Conservation (phyloP, 768 basidiomycete species). For the Phanerochaete carnosa region DNA sequence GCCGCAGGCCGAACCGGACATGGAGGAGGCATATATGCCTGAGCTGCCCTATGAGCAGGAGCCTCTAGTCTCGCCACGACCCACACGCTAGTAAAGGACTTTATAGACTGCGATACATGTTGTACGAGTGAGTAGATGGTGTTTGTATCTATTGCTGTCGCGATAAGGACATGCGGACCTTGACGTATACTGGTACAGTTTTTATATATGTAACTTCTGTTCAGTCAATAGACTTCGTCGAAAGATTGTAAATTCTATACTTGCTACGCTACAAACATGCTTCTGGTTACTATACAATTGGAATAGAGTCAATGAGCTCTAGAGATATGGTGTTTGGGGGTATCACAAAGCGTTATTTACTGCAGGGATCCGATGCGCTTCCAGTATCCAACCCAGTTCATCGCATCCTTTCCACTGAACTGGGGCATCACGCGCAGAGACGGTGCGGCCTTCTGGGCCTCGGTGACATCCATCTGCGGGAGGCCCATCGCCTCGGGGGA, state of each 20-base stretch:
- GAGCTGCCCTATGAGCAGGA: slow-evolving; percentile 5
- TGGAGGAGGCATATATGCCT: neutral
- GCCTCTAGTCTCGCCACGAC: neutral
- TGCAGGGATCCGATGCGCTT: neutral
- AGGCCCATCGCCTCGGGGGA: slow-evolving; percentile 13
- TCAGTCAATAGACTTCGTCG: no score
- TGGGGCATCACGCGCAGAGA: slow-evolving; percentile 2
- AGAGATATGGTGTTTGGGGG: neutral
- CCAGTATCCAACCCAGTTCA: slow-evolving; percentile 12
- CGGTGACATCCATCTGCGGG: slow-evolving; percentile 13
- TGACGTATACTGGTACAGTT: no score
- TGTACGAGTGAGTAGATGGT: no score
- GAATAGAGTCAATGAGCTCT: neutral
- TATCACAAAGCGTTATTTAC: neutral
- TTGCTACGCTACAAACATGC: neutral
- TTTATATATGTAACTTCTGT: neutral
- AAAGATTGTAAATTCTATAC: neutral
- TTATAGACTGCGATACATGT: no score
- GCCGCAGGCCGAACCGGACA: neutral
- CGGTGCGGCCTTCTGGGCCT: slow-evolving; percentile 8
- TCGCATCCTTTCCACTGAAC: slow-evolving; percentile 1
- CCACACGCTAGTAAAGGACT: neutral
- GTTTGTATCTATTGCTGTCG: no score
- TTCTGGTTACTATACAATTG: neutral
- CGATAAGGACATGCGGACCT: no score